phyloP scores from a whole-genome alignment of 2,329 filamentous ascomycete species.

The Diaporthe batatas region DNA sequence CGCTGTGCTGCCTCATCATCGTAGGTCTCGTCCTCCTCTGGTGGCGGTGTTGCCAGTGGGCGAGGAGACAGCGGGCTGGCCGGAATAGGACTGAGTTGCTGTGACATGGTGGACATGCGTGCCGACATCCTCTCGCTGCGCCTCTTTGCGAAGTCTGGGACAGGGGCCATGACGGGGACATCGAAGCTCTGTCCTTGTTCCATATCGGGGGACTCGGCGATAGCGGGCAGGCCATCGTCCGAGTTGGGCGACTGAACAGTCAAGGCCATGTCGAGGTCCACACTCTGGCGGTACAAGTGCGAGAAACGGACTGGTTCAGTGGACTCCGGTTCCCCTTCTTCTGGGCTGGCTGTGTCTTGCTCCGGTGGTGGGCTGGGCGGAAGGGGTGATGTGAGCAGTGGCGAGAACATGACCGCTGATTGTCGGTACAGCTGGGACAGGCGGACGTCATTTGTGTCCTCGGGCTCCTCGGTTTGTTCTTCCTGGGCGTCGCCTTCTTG shows the following conservation, averaged over 20 bases:
- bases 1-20: background rate
- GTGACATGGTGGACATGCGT: conserved; percentile 16
- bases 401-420: conserved; percentile 11
- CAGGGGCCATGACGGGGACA: background rate
- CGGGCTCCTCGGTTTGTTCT: background rate
- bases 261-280: conserved; percentile 26
- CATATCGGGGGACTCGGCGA: conserved; percentile 28
- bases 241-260: conserved; percentile 10
- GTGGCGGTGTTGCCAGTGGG: conserved; percentile 33
- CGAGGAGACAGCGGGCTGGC: conserved; percentile 37
- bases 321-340: conserved; percentile 4
- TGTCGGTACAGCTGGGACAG: conserved; percentile 35
- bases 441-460: conserved; percentile 15
- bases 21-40: conserved; percentile 23
- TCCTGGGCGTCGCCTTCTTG: background rate
- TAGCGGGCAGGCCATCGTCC: conserved; percentile 17
- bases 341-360: conserved; percentile 2
- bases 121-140: conserved; percentile 1
- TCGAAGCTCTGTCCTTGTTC: conserved; percentile 1
- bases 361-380: conserved; percentile 29
- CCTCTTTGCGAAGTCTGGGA: conserved; percentile 15
- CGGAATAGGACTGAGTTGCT: conserved; percentile 29
- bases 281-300: conserved; percentile 38
- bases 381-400: conserved; percentile 10
- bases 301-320: conserved; percentile 32